A percentile compares a stretch with the other conserved stretches of the same genome.
Evolutionary conservation across 2,329 filamentous ascomycete species (phyloP).

Genomic region (Fusarium redolens): DNA sequence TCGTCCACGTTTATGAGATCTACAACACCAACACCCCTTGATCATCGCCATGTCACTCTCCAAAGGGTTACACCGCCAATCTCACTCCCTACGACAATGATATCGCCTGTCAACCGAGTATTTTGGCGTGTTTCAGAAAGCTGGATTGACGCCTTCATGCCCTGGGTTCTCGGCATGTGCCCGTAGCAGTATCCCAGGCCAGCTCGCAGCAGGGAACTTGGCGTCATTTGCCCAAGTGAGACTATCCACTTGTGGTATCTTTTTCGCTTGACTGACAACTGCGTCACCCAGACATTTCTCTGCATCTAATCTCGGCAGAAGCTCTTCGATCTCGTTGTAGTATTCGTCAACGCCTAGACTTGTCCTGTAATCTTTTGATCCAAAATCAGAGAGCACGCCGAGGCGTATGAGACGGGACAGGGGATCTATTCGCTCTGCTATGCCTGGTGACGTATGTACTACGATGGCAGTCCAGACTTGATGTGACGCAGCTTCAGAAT

Average conservation of each 20-base stretch:
- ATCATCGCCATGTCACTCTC: slow-evolving; percentile 1
- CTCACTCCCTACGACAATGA: background rate
- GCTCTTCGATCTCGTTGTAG: slow-evolving; percentile 32
- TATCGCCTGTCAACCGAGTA: background rate
- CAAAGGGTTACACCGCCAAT: slow-evolving; percentile 19
- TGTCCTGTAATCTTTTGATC: slow-evolving; percentile 18
- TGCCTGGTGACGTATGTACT: slow-evolving; percentile 50
- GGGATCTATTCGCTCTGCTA: slow-evolving; percentile 52
- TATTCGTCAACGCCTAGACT: slow-evolving; percentile 15
- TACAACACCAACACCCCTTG: slow-evolving; percentile 19
- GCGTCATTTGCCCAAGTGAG: slow-evolving; percentile 42
- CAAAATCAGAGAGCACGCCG: slow-evolving; percentile 50
- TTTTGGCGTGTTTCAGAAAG: slow-evolving; percentile 38
- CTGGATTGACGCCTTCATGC: slow-evolving; percentile 44
- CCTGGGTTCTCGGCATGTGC: slow-evolving; percentile 47
- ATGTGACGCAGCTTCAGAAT: slow-evolving; percentile 41
- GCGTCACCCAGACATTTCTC: slow-evolving; percentile 45
- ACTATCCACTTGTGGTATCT: slow-evolving; percentile 37
- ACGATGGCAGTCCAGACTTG: slow-evolving; percentile 52
- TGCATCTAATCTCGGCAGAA: slow-evolving; percentile 42
- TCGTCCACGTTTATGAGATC: slow-evolving; percentile 23
- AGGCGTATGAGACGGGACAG: slow-evolving; percentile 48
- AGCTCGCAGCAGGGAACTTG: slow-evolving; percentile 47
- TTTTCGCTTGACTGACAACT: slow-evolving; percentile 44
- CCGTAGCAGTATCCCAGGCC: slow-evolving; percentile 48